phyloP scores from a whole-genome alignment of 2,329 filamentous ascomycete genomes.

The Orbilia quercus region DNA sequence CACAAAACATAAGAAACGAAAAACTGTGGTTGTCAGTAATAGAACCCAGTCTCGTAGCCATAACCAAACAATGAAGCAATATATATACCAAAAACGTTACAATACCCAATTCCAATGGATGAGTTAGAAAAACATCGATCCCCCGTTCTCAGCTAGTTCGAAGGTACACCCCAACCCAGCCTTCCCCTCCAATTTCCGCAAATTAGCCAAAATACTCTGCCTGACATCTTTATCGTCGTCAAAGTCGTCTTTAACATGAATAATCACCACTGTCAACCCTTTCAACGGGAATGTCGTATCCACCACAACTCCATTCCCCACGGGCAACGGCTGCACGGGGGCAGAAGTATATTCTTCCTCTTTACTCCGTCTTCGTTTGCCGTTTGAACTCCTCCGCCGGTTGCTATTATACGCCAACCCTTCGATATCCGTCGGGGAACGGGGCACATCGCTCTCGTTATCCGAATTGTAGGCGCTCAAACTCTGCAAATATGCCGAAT shows the following conservation, averaged over 20 bases:
- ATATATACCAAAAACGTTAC: constrained; percentile 20
- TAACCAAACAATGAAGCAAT: constrained; percentile 21
- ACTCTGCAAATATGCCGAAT: constrained; percentile 12
- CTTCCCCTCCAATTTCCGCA: constrained; percentile 72
- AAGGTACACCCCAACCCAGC: constrained; percentile 60
- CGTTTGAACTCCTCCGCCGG: constrained; percentile 21
- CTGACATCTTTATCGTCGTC: constrained; percentile 74
- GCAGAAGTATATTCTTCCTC: constrained; percentile 43
- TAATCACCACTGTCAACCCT: constrained; percentile 84
- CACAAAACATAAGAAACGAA: constrained; percentile 11
- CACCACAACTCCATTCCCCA: constrained; percentile 26
- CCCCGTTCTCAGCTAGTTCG: constrained; percentile 58
- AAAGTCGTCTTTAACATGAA: constrained; percentile 91
- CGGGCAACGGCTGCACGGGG: constrained; percentile 14
- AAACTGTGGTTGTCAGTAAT: constrained; percentile 5
- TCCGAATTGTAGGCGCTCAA: constrained; percentile 40
- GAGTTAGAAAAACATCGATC: constrained; percentile 59
- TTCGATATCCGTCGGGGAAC: constrained; percentile 49
- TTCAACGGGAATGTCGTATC: constrained; percentile 68
- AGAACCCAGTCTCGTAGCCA: background rate
- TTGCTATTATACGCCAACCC: constrained; percentile 25
- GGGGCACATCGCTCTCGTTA: constrained; percentile 45
- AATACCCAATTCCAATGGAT: too few relatives aligned
- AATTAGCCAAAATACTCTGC: constrained; percentile 76
- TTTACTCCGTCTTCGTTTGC: constrained; percentile 24